Evolutionary conservation across 2,329 filamentous ascomycete genomes (phyloP), one percentile per base, ranked within the genome.

Genomic region (Fusarium sp.): DNA sequence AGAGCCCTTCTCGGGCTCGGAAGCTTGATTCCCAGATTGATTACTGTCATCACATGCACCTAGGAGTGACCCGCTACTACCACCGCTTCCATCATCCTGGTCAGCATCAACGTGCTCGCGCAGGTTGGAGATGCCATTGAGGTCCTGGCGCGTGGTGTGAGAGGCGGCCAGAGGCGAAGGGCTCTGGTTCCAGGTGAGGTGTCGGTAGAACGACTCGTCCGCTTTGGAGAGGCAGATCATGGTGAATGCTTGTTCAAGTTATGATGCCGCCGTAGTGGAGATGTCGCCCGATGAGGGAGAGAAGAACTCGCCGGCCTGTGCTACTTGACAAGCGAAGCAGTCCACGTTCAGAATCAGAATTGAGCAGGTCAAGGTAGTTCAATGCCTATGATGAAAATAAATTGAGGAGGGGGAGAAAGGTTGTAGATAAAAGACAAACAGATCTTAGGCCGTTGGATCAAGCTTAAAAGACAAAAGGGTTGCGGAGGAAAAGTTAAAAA

Each of bases 161-260:
- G 86, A 83, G 23, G 86, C 78, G 27, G 87, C 84, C 63, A 89
- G 80, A 27, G 83, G 84, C 1, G 86, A 84, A 35, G 88, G 88
- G 79, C 83, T 88, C 81, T 89, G 88, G 79, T 90, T 90, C 84
- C 85, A 89, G 32, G 83, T 82, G 59, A 86, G 84, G 71, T 88
- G 87, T 57, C 84, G 79, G 60, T 86, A 81, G 59, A 80, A 82
- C 68, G 84, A 83, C 67, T 89, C 87, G 74, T 89, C 88, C 58
- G 86, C 88, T 71, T 88, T 85, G 34, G 87, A 88, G 14, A 88
- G 87, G 69, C 88, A 88, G 74, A 89, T 90, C 88, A 90, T 79
- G 56, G 18, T 57, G 66, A 50, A 37, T 30, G 10, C 9, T 52
- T 52, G 25, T n/a, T 52, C 16, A 58, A 62, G 56, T 32, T 54